Evolutionary conservation across 2,329 filamentous ascomycete genomes (phyloP).

Genomic region (Zymoseptoria brevis): DNA sequence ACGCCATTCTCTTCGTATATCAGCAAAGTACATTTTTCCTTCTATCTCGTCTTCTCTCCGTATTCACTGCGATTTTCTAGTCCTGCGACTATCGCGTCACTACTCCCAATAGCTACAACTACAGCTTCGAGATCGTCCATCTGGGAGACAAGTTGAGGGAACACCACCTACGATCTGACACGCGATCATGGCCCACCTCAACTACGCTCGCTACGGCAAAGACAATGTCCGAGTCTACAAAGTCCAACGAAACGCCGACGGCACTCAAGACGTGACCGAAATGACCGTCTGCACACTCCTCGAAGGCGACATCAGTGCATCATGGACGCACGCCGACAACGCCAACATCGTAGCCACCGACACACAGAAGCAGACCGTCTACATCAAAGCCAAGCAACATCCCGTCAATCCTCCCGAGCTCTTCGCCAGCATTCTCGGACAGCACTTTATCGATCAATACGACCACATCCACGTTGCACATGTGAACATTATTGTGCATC

Average conservation of each 20-base stretch:
- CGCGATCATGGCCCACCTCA: constrained; percentile 39
- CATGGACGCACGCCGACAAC: constrained; percentile 91
- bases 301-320: constrained; percentile 82
- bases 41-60: not conserved
- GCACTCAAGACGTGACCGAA: constrained; percentile 78
- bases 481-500: constrained; percentile 72
- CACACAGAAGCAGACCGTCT: constrained; percentile 87
- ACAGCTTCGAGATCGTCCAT: not conserved
- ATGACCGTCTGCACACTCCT: constrained; percentile 91
- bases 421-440: constrained; percentile 74
- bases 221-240: constrained; percentile 99
- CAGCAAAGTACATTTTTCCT: not conserved
- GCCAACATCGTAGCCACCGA: constrained; percentile 92
- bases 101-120: not conserved
- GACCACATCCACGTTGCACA: constrained; percentile 79
- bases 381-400: constrained; percentile 89
- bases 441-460: constrained; percentile 85
- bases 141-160: not conserved
- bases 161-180: not conserved
- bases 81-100: not conserved
- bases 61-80: not conserved
- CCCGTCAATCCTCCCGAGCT: constrained; percentile 89
- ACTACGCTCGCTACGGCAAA: constrained; percentile 72
- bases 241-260: constrained; percentile 72
- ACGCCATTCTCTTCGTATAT: not conserved